Evolutionary conservation across 805 yeast genomes (phyloP), one percentile per base, ranked within the genome.

Genomic region (Yamadazyma akitaensis): DNA sequence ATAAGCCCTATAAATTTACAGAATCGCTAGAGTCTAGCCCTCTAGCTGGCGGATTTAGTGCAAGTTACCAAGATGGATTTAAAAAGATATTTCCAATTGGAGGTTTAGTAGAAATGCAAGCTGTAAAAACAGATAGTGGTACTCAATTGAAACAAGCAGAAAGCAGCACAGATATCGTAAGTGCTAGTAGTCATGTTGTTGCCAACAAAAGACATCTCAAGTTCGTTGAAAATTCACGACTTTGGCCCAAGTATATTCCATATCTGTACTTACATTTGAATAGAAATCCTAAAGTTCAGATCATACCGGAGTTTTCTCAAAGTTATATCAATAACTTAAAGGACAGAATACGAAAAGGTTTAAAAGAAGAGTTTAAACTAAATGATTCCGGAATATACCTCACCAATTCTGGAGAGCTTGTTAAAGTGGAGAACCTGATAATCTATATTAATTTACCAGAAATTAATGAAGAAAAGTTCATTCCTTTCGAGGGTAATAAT

Each of bases 71-170:
- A 21, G 70, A 65, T 41, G 55, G 61, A 2, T 47, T 54, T 13
- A 48, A 49, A 26, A 17, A 18, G 14, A 51, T 64, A 37, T 66
- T 61, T 43, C 67, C 72, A 4, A 55, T 48, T 19, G 71, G 72
- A 10, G 54, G 53, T 42, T 50, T 63, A 54, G 46, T 61, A 1
- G 26, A 34, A 36, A 17, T 41, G 37, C 13, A 43, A 24, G 16
- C 32, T 21, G 11, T 33, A 19, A 18, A 34, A 26, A 28, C 26
- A 10, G 21, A 13, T 5, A 19, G 8, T 1, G 26, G 45, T n/a
- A 3, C 21, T 8, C 2, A 37, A 19, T n/a, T 37, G 17, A 10
- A 5, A 14, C 46, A 51, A 9, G 53, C 50, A 24, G 46, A 51
- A 26, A 60, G 37, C 12, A 14, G 21, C 5, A 17, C 17, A 2